Evolutionary conservation across 176 grass and related monocot genomes (phyloP).

Genomic region (Hordeum marinum): DNA sequence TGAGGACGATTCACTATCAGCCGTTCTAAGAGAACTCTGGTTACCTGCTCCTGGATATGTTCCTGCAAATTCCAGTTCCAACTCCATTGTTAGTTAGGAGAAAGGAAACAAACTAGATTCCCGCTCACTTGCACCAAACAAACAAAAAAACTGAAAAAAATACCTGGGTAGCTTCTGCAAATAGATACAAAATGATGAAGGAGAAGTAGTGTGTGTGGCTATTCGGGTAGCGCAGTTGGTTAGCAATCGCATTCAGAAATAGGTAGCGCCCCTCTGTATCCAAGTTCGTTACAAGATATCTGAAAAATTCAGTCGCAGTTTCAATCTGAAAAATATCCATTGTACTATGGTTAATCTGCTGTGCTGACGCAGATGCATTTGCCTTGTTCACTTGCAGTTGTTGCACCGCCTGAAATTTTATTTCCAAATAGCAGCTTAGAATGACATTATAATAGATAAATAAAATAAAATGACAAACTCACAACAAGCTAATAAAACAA

Average conservation of each 20-base stretch:
- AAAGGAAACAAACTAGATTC: neutral
- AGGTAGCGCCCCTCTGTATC: conserved; percentile 81
- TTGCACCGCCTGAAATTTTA: conserved; percentile 57
- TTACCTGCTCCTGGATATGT: conserved; percentile 81
- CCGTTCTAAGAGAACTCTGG: conserved; percentile 68
- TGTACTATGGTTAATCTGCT: conserved; percentile 55
- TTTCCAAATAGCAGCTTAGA: conserved; percentile 8
- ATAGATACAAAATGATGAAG: conserved; percentile 77
- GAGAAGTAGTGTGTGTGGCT: conserved; percentile 92
- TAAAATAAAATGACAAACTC: neutral
- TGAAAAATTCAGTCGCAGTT: conserved; percentile 67
- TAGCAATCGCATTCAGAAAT: conserved; percentile 79
- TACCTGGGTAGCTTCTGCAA: conserved; percentile 62
- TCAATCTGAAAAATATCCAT: conserved; percentile 81
- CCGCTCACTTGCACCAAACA: neutral
- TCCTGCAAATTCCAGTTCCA: conserved; percentile 38
- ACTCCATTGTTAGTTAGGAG: neutral
- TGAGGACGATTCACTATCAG: conserved; percentile 81
- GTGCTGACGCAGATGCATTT: conserved; percentile 42
- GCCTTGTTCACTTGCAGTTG: conserved; percentile 58
- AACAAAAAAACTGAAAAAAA: neutral
- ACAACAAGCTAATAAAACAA: neutral
- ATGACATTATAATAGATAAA: neutral
- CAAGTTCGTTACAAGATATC: conserved; percentile 62
- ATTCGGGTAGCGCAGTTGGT: conserved; percentile 81